Percentiles rank a stretch among this genome's conserved stretches.
Conservation (phyloP, 345 rosid species). For the Eucalyptus sideroxylon region DNA sequence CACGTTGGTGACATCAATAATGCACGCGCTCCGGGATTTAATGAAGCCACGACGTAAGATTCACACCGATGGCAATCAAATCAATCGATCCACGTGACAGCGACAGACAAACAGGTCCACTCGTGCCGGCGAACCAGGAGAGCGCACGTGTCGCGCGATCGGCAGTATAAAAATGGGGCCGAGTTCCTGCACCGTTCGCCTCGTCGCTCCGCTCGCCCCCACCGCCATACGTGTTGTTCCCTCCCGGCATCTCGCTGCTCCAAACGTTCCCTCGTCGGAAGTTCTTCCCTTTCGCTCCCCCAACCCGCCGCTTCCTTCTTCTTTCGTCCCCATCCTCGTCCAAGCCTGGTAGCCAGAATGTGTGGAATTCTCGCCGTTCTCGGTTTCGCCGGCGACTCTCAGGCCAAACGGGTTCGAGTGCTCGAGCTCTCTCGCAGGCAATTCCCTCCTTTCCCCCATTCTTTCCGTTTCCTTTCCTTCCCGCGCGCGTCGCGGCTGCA, state of each 20-base stretch:
- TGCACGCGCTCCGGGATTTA: not conserved
- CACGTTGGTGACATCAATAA: not conserved
- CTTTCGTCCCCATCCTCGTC: not conserved
- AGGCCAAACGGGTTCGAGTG: slow-evolving; percentile 88
- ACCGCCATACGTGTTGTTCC: not conserved
- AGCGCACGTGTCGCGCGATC: not conserved
- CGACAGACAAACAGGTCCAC: not conserved
- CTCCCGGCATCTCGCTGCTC: not conserved
- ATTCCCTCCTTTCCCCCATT: not conserved
- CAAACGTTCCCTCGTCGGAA: not conserved
- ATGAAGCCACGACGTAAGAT: not conserved
- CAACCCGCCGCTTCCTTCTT: not conserved
- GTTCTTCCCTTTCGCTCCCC: not conserved
- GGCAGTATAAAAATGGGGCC: no score
- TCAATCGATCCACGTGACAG: not conserved
- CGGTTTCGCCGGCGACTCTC: slow-evolving; percentile 90
- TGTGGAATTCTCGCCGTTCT: slow-evolving; percentile 95
- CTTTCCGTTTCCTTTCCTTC: not conserved
- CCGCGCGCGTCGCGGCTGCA: not conserved
- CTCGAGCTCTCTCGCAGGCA: slow-evolving; percentile 99
- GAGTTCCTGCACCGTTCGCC: not conserved
- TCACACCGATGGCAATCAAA: not conserved
- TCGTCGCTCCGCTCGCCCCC: not conserved
- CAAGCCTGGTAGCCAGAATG: slow-evolving; percentile 12
- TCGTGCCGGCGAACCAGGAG: not conserved